Evolutionary conservation across 208 protist genomes (phyloP), one percentile per base, ranked within the genome.

Genomic region (Phytomonas francai): DNA sequence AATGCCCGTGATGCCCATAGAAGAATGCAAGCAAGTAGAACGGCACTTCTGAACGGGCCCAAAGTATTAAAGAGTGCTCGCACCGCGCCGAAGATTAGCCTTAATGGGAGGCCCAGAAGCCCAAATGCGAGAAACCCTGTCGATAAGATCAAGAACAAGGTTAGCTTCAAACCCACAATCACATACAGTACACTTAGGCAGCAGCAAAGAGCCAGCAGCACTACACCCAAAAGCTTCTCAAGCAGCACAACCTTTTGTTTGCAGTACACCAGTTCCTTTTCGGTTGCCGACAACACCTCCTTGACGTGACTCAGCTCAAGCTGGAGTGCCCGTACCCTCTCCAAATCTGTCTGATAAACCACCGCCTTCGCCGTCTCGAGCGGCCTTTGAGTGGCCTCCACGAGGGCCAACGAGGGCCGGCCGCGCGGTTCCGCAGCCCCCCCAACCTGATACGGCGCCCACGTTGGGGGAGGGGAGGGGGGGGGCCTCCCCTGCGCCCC

Each of bases 181-280:
- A 90, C 54, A 12, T 74, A 69, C 39, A 94, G 33, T 19, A 88
- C 45, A 32, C 79, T 65, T 30, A 83, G 58, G 56, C 77, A 88
- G 63, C 71, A 77, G 54, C 85, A 34, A 22, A 82, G 58, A 34
- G 75, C 73, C 16, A 76, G 72, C 28, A 89, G 63, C 28, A 92
- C 61, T 6, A 95, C 36, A 0, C 79, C 84, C 0, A 95, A 58
- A 51, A 78, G 60, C 72, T 84, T 92, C 56, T 92, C 72, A 19
- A 95, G 73, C 49, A 79, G 36, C 16, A 83, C 27, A 3, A 89
- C 71, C 65, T 84, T 95, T 57, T 89, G 65, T 62, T 88, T 90
- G 22, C 91, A 73, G 4, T 68, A 77, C 12, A 57, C 71, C 70
- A 95, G 83, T 56, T 91, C 77, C 58, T 72, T 77, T 22, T 91